Percentiles rank a stretch among this genome's conserved stretches.
Conservation (phyloP, 495 filamentous ascomycete species). For the Tuber calosporum region DNA sequence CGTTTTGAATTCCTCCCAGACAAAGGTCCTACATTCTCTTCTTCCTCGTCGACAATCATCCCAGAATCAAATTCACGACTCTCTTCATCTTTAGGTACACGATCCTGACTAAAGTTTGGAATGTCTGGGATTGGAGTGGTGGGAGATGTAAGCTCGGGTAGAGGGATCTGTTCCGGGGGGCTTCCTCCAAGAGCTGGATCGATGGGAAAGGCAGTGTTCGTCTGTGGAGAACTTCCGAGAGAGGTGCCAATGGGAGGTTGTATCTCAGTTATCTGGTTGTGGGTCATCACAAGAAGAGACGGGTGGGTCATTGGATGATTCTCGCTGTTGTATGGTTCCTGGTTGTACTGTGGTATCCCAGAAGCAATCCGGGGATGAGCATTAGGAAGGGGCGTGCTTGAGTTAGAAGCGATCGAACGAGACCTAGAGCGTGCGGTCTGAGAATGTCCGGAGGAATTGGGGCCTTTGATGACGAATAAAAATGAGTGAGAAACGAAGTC, state of each 20-base stretch:
- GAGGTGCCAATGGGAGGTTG: constrained; percentile 35
- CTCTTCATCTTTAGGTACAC: constrained; percentile 34
- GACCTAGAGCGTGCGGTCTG: constrained; percentile 39
- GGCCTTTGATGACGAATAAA: constrained; percentile 17
- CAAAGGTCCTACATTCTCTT: constrained; percentile 22
- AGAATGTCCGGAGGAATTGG: constrained; percentile 31
- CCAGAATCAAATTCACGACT: constrained; percentile 30
- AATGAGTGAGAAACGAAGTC: constrained; percentile 6
- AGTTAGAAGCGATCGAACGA: constrained; percentile 37
- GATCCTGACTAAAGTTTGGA: constrained; percentile 25
- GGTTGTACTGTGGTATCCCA: constrained; percentile 37
- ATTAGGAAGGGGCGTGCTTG: constrained; percentile 24
- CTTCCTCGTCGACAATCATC: constrained; percentile 52
- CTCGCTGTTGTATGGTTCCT: constrained; percentile 40
- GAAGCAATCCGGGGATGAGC: constrained; percentile 30
- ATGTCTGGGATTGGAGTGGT: constrained; percentile 50
- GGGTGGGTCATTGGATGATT: constrained; percentile 41
- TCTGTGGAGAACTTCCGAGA: constrained; percentile 24
- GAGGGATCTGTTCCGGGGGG: constrained; percentile 25
- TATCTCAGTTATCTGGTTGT: constrained; percentile 37
- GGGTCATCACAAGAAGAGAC: constrained; percentile 38
- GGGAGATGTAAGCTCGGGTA: constrained; percentile 37
- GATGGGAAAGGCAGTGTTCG: constrained; percentile 38
- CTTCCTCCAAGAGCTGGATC: constrained; percentile 38
- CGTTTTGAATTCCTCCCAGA: constrained; percentile 34